Conservation (phyloP, 169 alveolate genomes). For the Cryptosporidium viatorum region DNA sequence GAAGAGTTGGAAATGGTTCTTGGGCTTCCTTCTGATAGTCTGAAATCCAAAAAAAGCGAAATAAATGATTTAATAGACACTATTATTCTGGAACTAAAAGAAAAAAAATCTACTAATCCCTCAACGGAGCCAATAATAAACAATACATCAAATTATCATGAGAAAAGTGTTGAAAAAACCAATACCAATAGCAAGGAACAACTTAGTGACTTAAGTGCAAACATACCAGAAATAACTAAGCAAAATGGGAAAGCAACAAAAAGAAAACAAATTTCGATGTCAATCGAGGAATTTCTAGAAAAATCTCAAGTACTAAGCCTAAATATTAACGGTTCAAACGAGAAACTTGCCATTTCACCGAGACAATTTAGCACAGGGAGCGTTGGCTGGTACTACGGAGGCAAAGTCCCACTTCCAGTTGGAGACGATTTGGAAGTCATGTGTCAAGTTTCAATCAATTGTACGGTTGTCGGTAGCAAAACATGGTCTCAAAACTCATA, state of each 20-base stretch:
- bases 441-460: constrained; percentile 63
- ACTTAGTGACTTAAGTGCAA: neutral
- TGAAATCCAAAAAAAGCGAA: constrained; percentile 20
- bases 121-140: neutral
- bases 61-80: constrained; percentile 41
- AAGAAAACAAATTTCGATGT: constrained; percentile 53
- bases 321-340: constrained; percentile 18
- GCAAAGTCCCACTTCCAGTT: constrained; percentile 62
- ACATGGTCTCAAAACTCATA: constrained; percentile 29
- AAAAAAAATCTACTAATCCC: neutral
- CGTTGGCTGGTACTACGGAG: constrained; percentile 72
- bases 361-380: constrained; percentile 73
- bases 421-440: constrained; percentile 56
- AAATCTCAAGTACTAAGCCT: constrained; percentile 36
- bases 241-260: constrained; percentile 24
- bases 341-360: constrained; percentile 39
- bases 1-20: constrained; percentile 50
- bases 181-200: neutral
- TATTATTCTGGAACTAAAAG: constrained; percentile 15
- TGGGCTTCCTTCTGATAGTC: constrained; percentile 13
- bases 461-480: constrained; percentile 72
- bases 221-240: neutral
- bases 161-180: neutral
- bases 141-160: neutral
- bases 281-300: constrained; percentile 58